Conservation (phyloP, 768 basidiomycete genomes). For the Rhodotorula diobovata region DNA sequence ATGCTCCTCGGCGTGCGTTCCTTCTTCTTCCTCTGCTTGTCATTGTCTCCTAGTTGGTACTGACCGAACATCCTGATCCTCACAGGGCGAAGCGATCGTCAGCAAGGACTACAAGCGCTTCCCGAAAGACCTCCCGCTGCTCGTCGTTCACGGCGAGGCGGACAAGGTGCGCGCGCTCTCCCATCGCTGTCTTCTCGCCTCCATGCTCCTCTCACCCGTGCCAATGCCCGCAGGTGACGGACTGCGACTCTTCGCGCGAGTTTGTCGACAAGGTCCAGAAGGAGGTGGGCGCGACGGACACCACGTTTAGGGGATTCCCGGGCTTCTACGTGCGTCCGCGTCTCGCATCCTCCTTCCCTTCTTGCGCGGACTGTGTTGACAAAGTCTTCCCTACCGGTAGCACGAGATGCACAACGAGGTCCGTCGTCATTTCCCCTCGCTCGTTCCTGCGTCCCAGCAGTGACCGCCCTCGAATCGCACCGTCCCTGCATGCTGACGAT, state of each 20-base stretch:
- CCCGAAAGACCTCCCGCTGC: slow-evolving; percentile 28
- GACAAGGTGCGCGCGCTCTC: slow-evolving; percentile 26
- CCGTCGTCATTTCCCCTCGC: neutral
- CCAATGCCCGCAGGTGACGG: slow-evolving; percentile 13
- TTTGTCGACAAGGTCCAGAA: slow-evolving; percentile 32
- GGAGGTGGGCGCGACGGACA: slow-evolving; percentile 16
- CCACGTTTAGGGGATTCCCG: slow-evolving; percentile 17
- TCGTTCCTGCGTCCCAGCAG: too few relatives aligned
- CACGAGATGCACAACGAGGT: slow-evolving; percentile 42
- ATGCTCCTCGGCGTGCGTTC: slow-evolving; percentile 36
- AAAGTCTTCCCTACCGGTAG: neutral
- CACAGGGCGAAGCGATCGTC: slow-evolving; percentile 30
- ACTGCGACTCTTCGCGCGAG: slow-evolving; percentile 4
- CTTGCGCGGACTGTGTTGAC: too few relatives aligned
- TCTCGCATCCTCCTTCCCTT: neutral
- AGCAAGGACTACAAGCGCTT: slow-evolving; percentile 21
- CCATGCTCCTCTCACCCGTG: neutral
- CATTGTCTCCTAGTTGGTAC: too few relatives aligned
- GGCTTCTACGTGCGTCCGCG: slow-evolving; percentile 17
- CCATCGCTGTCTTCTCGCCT: neutral
- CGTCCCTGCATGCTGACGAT: neutral
- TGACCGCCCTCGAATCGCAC: too few relatives aligned
- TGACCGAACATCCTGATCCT: neutral
- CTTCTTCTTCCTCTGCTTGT: neutral
- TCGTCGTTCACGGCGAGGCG: slow-evolving; percentile 39